Evolutionary conservation across 169 alveolate species (phyloP).

Genomic region (Plasmodium yoelii): DNA sequence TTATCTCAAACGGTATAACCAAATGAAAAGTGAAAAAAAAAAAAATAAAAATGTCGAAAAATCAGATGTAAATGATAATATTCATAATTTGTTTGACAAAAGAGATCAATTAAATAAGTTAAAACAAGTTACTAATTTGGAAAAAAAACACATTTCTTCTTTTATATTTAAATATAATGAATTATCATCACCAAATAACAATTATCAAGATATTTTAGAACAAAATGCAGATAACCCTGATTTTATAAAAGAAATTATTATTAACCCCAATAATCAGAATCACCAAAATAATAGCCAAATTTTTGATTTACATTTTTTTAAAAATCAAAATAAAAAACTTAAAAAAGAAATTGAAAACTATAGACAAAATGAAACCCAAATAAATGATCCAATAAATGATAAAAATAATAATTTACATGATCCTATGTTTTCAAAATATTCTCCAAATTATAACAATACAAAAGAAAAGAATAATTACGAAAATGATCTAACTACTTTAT

Average conservation of each 20-base stretch:
- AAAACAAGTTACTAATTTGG: constrained; percentile 18
- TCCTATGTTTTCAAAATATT: neutral
- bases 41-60: neutral
- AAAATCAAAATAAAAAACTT: constrained; percentile 36
- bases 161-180: constrained; percentile 45
- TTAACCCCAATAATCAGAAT: neutral
- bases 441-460: neutral
- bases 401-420: neutral
- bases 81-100: constrained; percentile 62
- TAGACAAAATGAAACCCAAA: constrained; percentile 7
- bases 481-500: neutral
- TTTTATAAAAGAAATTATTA: constrained; percentile 36
- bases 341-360: constrained; percentile 40
- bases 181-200: constrained; percentile 30
- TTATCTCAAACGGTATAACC: constrained; percentile 45
- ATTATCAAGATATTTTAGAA: constrained; percentile 56
- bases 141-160: constrained; percentile 30
- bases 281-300: neutral
- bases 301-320: constrained; percentile 5
- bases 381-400: neutral
- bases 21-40: constrained; percentile 57
- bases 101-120: constrained; percentile 40
- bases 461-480: neutral
- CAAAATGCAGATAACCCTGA: constrained; percentile 41
- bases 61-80: neutral